Evolutionary conservation across 306 rosid genomes (phyloP).

Genomic region (Cicer judaicum): DNA sequence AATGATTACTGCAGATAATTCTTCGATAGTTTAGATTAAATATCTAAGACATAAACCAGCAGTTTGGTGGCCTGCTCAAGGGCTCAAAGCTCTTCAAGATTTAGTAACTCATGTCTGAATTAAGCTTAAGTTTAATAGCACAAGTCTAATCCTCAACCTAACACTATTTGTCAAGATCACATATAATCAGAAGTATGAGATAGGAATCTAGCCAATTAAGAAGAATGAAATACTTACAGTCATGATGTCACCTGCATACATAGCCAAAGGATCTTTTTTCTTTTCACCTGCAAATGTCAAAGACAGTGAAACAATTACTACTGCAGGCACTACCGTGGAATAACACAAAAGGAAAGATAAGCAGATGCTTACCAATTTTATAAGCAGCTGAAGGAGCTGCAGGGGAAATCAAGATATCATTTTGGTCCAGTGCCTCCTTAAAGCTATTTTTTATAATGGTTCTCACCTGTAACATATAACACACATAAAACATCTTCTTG

Average conservation of each 20-base stretch:
- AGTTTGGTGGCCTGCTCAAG: neutral
- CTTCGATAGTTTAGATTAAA: conserved; percentile 13
- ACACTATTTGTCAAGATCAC: conserved; percentile 1
- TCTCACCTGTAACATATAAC: conserved; percentile 74
- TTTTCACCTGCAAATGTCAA: conserved; percentile 74
- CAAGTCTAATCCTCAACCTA: conserved; percentile 13
- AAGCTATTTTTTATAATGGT: conserved; percentile 87
- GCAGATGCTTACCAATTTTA: conserved; percentile 71
- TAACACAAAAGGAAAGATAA: conserved; percentile 27
- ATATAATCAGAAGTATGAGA: conserved; percentile 14
- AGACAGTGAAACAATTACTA: conserved; percentile 42
- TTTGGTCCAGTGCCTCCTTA: conserved; percentile 75
- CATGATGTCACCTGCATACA: conserved; percentile 98
- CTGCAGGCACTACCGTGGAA: neutral
- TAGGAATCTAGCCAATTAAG: conserved; percentile 25
- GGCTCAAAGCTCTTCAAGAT: conserved; percentile 12
- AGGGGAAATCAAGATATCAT: conserved; percentile 93
- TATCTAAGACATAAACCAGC: conserved; percentile 30
- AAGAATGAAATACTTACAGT: conserved; percentile 71
- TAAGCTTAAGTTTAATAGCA: conserved; percentile 8
- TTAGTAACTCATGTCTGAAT: neutral
- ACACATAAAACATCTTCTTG: conserved; percentile 40
- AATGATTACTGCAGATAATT: conserved; percentile 6
- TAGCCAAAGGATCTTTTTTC: conserved; percentile 89
- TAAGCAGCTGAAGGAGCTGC: conserved; percentile 96